Evolutionary conservation across 164 flowering plant species (phyloP), one percentile per base, ranked within the genome.

Genomic region (Nymphaea thermarum): DNA sequence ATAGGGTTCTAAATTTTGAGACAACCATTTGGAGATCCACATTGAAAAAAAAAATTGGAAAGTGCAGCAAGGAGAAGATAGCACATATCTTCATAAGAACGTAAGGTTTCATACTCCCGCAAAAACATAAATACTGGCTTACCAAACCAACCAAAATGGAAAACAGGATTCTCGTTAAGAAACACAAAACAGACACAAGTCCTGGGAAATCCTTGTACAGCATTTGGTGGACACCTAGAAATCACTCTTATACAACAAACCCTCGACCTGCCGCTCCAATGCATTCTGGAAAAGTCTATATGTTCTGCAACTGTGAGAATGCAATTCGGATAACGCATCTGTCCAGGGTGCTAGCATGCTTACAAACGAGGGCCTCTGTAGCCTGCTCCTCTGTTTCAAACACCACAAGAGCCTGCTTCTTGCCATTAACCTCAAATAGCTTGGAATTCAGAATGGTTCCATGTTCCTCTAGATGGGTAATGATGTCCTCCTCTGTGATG

Each of bases 351-450:
- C 74, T 89, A 14, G 98, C 97, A 73, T 95, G 96, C 88, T 95
- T 92, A 84, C 90, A 86, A 45, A 92, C 99, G 55, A 95, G 91
- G 43, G 97, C 98, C 75, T 95, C 99, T 2, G 97, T 85, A 2
- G 99, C 99, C 74, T 92, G 89, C 78, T 95, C 99, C 82, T 95
- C 98, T 3, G 80, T 82, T 47, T 95, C 98, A 72, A 92, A 92
- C 70, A 82, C 71, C 44, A 92, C 83, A 12, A 90, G 83, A 42
- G 98, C 98, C 71, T 95, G 99, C 81, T 90, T 95, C 89, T 95
- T 95, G 41, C 89, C 94, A 73, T 89, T 95, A 80, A 80, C 84
- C 83, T 95, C 99, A 71, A 92, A 95, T 3, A 95, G 78, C 74
- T 95, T 95, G 8, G 90, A 82, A 72, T 78, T 87, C 43, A 85